These are phyloP conservation scores for Aspergillus sp. DNA, from an alignment of 2,329 filamentous ascomycete species.

Conservation along the genomic window DNA sequence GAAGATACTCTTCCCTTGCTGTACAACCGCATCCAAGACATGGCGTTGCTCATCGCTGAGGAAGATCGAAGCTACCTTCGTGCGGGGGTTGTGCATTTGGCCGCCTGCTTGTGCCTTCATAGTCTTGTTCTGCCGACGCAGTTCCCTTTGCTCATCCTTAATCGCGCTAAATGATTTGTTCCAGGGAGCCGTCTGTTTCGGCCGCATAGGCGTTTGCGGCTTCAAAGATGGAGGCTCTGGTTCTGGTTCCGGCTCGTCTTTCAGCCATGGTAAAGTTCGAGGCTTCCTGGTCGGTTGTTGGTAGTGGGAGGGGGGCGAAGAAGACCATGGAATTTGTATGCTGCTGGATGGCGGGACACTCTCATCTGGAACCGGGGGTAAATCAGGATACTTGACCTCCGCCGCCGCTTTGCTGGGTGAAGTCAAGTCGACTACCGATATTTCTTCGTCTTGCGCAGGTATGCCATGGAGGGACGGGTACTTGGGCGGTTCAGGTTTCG, in stretches of 20 bases:
- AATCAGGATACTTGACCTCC: constrained; percentile 40
- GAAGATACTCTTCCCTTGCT: constrained; percentile 85
- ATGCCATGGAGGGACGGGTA: constrained; percentile 11
- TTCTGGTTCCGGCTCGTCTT: constrained; percentile 32
- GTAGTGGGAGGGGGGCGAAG: constrained; percentile 52
- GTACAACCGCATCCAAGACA: constrained; percentile 79
- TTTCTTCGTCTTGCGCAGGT: constrained; percentile 1
- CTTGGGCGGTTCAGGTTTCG: constrained; percentile 1
- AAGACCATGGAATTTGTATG: constrained; percentile 70
- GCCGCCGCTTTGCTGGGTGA: constrained; percentile 18
- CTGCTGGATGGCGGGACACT: constrained; percentile 52
- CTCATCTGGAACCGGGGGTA: constrained; percentile 35
- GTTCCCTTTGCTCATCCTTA: constrained; percentile 74
- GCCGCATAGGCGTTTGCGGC: constrained; percentile 49
- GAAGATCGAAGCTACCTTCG: constrained; percentile 60
- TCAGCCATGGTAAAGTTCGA: constrained; percentile 64
- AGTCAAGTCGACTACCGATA: constrained; percentile 5
- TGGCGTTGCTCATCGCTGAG: constrained; percentile 84
- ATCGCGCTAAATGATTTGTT: constrained; percentile 72
- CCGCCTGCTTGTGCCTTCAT: constrained; percentile 46
- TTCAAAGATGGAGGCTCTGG: constrained; percentile 26
- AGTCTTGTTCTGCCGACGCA: constrained; percentile 62
- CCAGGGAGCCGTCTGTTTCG: constrained; percentile 59
- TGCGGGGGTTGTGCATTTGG: constrained; percentile 39
- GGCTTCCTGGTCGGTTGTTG: constrained; percentile 55